Evolutionary conservation across 148 eudicot species (phyloP), one percentile per base, ranked within the genome.

Genomic region (Pharnaceum exiguum): DNA sequence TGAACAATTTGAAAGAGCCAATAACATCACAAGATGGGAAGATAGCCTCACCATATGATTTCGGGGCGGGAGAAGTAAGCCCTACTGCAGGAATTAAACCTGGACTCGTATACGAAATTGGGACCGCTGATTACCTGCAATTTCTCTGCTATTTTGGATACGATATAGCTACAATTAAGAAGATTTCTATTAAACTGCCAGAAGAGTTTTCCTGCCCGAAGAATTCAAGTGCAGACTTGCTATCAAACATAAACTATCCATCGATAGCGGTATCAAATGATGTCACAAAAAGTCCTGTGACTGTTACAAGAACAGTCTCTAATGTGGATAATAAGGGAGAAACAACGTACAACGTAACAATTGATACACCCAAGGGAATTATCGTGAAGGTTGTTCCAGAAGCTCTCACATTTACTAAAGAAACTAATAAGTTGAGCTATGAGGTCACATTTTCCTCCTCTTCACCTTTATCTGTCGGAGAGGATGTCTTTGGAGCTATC

Each of bases 61-160:
- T 63, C n/a, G 89, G 93, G 8, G 81, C 93, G 48, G 96, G 93
- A 37, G 82, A 80, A 54, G 82, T 85, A n/a, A 78, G 64, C 57
- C 77, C 78, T 10, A 33, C 77, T 25, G 75, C 72, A 17, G 75
- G 79, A 57, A n/a, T 76, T 18, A 62, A 78, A 44, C 96, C 85
- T 1, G 96, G 93, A 48, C 57, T 85, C 7, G 61, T 85, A 7
- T 88, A 85, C 17, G 89, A 85, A 38, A 73, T 75, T 4, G 63
- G 68, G 4, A 58, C 69, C n/a, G 19, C 60, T 2, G 84, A 85
- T 10, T 88, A 85, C 75, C 48, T 80, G 9, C 57, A 54, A 0
- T 85, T 77, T 46, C 59, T 88, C 7, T 85, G 93, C 66, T 69
- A 79, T 66, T 46, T 40, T 22, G 96, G 96, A 21, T 88, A 82